These are phyloP conservation scores for Paratinospora sagittata DNA, from an alignment of 164 flowering plant species.

Conservation along the genomic window DNA sequence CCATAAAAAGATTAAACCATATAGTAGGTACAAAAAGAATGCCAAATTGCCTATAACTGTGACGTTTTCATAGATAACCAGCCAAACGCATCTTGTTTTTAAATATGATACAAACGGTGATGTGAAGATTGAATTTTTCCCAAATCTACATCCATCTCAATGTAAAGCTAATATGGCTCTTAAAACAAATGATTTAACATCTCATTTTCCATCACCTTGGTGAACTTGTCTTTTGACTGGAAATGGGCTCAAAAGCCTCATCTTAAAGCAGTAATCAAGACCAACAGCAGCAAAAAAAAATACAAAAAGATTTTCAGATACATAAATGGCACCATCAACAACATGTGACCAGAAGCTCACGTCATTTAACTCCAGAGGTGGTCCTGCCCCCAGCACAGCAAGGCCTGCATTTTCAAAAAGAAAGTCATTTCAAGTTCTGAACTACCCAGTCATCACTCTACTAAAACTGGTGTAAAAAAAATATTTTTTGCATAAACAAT, in stretches of 20 bases:
- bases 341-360: conserved; percentile 59
- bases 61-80: neutral
- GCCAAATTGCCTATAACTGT: neutral
- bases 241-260: conserved; percentile 58
- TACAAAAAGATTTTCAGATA: conserved; percentile 52
- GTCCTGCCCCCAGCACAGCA: conserved; percentile 51
- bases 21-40: neutral
- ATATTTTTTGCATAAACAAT: neutral
- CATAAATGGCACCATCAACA: conserved; percentile 46
- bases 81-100: neutral
- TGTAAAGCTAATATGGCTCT: neutral
- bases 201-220: neutral
- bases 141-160: neutral
- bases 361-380: conserved; percentile 49
- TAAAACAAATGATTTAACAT: conserved; percentile 2
- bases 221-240: conserved; percentile 35
- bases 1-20: no score
- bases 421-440: neutral
- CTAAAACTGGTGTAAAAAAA: neutral
- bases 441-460: neutral
- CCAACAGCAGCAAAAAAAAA: conserved; percentile 68
- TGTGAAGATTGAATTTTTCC: neutral
- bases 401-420: conserved; percentile 54
- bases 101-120: neutral
- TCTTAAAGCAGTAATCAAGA: conserved; percentile 72